Evolutionary conservation across 768 basidiomycete species (phyloP), one percentile per base, ranked within the genome.

Genomic region (Podaxis rugospora): DNA sequence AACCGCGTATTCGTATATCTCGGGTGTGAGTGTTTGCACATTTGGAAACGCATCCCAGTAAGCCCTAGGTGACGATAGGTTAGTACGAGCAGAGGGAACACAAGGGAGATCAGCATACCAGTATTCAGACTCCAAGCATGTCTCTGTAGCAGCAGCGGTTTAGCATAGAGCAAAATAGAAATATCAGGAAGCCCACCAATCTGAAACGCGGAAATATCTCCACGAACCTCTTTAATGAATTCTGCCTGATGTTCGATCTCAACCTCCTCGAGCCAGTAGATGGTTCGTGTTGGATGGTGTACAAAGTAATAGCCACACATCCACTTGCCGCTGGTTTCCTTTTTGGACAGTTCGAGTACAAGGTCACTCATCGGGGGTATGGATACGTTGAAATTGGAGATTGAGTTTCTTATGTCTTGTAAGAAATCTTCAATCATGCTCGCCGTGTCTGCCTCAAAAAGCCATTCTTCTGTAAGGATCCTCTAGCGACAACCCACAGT

Each of bases 291-390:
- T 14, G 42, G 51, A 18, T 60, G 59, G 11, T 46, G 10, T 2
- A 54, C 51, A 46, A 60, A 52, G 18, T 60, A 54, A 23, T 60
- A 60, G 16, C 59, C 59, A n/a, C 59, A 60, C 37, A 28, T 55
- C 55, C 25, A 42, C 7, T 21, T 35, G 1, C 35, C 55, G 10
- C 21, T 2, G 25, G 25, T 1, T 5, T n/a, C 16, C 1, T 16
- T 5, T 16, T 9, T 25, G 13, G 0, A 25, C 27, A 53, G 32
- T 13, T 53, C 51, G 11, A 60, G 23, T 16, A 60, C 51, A 16
- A 60, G 59, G 35, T 60, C 59, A 27, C 51, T 60, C 25, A 44
- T 32, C 11, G 59, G 51, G 1, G 14, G 28, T 52, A 60, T 42
- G 18, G 10, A 9, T 4, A 44, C 21, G 0, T 36, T 25, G 25